A percentile compares a stretch with the other conserved stretches of the same genome.
Conservation (phyloP, 768 basidiomycete genomes). For the Sarcomyxa edulis region DNA sequence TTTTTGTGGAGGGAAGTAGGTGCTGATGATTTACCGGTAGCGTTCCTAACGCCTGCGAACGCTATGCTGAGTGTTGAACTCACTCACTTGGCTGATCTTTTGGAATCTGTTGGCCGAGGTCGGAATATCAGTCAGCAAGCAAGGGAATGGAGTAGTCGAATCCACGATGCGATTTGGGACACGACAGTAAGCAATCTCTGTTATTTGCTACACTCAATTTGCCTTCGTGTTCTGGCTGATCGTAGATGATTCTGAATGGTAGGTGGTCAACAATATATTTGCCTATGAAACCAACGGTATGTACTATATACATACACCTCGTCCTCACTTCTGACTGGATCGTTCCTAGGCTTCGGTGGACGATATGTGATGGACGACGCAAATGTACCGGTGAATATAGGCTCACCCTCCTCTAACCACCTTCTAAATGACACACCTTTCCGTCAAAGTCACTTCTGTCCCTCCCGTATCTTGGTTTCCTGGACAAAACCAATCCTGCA, state of each 20-base stretch:
- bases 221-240: background rate
- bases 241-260: background rate
- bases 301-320: no score
- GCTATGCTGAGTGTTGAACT: conserved; percentile 80
- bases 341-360: conserved; percentile 63
- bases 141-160: conserved; percentile 50
- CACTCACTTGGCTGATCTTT: conserved; percentile 49
- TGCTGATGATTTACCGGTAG: conserved; percentile 29
- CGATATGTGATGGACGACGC: conserved; percentile 83
- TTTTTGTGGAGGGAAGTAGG: background rate
- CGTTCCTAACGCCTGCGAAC: conserved; percentile 75
- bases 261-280: conserved; percentile 63
- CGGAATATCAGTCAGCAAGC: conserved; percentile 50
- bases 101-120: conserved; percentile 44
- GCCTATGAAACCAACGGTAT: conserved; percentile 80
- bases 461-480: conserved; percentile 74
- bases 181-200: conserved; percentile 39
- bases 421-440: background rate
- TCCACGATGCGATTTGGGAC: conserved; percentile 56
- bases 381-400: conserved; percentile 64
- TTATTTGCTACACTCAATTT: conserved; percentile 1
- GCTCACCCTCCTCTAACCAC: background rate
- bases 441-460: conserved; percentile 60
- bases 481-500: conserved; percentile 50
- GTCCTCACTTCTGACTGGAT: conserved; percentile 22